Evolutionary conservation across 148 eudicot species (phyloP), one percentile per base, ranked within the genome.

Genomic region (Fagopyrum homotropicum): DNA sequence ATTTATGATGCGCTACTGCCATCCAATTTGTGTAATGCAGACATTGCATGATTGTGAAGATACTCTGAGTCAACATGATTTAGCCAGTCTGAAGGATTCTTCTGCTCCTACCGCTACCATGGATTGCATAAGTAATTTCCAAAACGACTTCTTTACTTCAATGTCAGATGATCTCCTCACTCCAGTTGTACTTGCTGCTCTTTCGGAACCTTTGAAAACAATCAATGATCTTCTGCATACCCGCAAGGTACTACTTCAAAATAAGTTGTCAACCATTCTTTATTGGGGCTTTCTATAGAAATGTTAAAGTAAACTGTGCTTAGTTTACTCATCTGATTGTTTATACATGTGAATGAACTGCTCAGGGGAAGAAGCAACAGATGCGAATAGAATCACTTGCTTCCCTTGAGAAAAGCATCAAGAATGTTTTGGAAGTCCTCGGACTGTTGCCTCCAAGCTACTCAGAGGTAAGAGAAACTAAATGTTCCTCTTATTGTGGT

Each of bases 121-220:
- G 22, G 86, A 79, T 79, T 84, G 89, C 79, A 80, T 95, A 51
- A 81, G 77, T 73, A 91, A 84, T 60, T 90, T 95, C 73, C 81
- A 81, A 56, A 83, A 85, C 73, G 88, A 85, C 60, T 84, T 91
- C 80, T 72, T 78, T 40, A 75, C 51, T 48, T 86, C 96, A 73
- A 92, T 95, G 97, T 82, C 81, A 16, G 98, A 95, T 76, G 97
- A 95, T 76, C 92, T 95, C 78, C 98, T 87, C 79, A 89, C 97
- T 59, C 76, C 87, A 46, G 96, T 87, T 52, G 89, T 85, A 76
- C 78, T 92, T 69, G 84, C 91, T 81, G 89, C 92, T 43, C 85
- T 95, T 76, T 90, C 98, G 69, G 98, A 95, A 26, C 98, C 98
- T 40, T 83, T 95, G 82, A 95, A 88, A 80, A 81, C 81, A 73